phyloP scores from a whole-genome alignment of 2,329 filamentous ascomycete genomes.

The Fusarium xylarioides region DNA sequence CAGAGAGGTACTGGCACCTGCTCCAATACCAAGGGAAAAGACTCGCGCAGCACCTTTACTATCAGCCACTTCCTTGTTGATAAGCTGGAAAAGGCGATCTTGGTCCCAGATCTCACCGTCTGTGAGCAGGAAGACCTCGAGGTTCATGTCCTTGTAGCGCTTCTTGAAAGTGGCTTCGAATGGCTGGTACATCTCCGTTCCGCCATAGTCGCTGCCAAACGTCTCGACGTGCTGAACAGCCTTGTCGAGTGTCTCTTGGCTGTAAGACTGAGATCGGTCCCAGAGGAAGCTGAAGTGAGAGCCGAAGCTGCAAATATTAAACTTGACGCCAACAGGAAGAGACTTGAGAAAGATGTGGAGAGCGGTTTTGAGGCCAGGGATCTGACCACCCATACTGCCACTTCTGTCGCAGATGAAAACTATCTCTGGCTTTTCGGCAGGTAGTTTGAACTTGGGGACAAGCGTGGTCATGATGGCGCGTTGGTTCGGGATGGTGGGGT shows the following conservation, averaged over 20 bases:
- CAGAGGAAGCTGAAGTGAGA: slow-evolving; percentile 57
- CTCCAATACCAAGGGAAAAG: slow-evolving; percentile 65
- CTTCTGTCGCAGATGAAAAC: slow-evolving; percentile 79
- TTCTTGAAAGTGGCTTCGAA: slow-evolving; percentile 55
- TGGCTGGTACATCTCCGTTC: slow-evolving; percentile 61
- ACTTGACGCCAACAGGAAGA: slow-evolving; percentile 69
- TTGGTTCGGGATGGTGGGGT: slow-evolving; percentile 68
- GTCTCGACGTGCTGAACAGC: slow-evolving; percentile 54
- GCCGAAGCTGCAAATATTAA: slow-evolving; percentile 78
- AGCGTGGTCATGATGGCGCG: slow-evolving; percentile 75
- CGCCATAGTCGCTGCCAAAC: slow-evolving; percentile 60
- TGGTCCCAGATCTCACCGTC: slow-evolving; percentile 65
- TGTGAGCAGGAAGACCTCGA: slow-evolving; percentile 65
- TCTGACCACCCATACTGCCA: slow-evolving; percentile 69
- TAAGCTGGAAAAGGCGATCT: slow-evolving; percentile 53
- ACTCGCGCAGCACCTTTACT: slow-evolving; percentile 57
- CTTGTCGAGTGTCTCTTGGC: slow-evolving; percentile 52
- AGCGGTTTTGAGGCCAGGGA: slow-evolving; percentile 62
- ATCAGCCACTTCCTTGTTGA: slow-evolving; percentile 53
- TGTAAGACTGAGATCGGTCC: slow-evolving; percentile 57
- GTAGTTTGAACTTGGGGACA: slow-evolving; percentile 74
- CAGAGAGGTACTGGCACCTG: slow-evolving; percentile 59
- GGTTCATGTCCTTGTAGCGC: slow-evolving; percentile 56
- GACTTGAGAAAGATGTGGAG: slow-evolving; percentile 73
- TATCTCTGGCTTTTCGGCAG: slow-evolving; percentile 65